Evolutionary conservation across 441 rosid genomes (phyloP).

Genomic region (Corymbia calophylla): DNA sequence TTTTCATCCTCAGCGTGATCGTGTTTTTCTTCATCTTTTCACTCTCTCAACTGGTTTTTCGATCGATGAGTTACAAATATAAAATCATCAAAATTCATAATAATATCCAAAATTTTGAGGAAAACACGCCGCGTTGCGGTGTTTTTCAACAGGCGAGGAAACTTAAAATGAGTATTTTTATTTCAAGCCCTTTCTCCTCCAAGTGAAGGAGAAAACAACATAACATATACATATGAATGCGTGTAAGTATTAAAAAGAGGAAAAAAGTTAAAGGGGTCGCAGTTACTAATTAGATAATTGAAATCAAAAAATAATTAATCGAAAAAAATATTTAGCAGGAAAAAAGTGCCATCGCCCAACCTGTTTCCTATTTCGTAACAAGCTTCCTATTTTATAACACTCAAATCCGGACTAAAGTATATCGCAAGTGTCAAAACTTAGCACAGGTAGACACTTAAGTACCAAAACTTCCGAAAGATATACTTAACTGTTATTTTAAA

Average conservation of each 20-base stretch:
- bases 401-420: no score
- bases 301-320: neutral
- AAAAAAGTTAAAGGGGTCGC: neutral
- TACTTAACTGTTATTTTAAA: no score
- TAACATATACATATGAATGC: neutral
- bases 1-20: neutral
- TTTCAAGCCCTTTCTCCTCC: neutral
- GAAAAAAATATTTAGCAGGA: rapidly evolving
- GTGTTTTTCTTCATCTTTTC: neutral
- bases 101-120: no score
- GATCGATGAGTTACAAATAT: neutral
- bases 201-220: neutral
- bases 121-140: rapidly evolving
- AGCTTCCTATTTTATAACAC: no score
- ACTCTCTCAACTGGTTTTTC: neutral
- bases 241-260: neutral
- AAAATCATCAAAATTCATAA: no score
- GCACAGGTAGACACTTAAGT: no score
- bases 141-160: neutral
- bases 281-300: neutral
- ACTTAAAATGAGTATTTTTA: neutral
- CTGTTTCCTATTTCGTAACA: no score
- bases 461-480: no score
- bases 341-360: neutral
- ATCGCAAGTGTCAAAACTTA: no score